These are phyloP conservation scores for Curvularia hawaiiensis DNA, from an alignment of 2,329 filamentous ascomycete genomes.

Conservation along the genomic window DNA sequence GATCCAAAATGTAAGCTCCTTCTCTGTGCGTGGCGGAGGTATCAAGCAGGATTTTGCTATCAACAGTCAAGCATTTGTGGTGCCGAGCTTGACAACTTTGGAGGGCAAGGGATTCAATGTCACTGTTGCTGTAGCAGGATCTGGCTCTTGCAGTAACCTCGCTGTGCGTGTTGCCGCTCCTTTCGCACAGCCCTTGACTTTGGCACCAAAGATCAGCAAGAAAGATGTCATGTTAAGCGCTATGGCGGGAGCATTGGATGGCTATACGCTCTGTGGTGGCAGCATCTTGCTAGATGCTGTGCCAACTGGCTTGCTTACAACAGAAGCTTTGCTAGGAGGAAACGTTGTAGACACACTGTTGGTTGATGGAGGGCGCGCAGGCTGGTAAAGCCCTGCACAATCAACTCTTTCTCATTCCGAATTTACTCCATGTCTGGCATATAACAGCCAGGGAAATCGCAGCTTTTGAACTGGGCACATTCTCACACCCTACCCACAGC, in stretches of 20 bases:
- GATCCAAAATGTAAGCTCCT: not conserved
- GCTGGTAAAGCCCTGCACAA: not conserved
- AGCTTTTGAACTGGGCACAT: not conserved
- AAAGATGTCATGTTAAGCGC: not conserved
- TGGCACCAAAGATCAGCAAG: not conserved
- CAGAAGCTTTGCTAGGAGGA: not conserved
- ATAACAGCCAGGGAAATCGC: not conserved
- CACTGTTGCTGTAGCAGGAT: not conserved
- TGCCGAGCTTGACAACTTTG: conserved; percentile 1
- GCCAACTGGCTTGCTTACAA: conserved; percentile 1
- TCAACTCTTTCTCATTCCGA: not conserved
- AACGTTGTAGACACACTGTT: not conserved
- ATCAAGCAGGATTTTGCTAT: not conserved
- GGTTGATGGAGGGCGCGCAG: not conserved
- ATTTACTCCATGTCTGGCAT: not conserved
- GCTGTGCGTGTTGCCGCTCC: not conserved
- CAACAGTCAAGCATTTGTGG: not conserved
- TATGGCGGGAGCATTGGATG: not conserved
- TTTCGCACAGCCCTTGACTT: not conserved
- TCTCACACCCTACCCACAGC: not conserved
- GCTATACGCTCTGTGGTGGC: not conserved
- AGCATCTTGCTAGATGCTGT: not conserved
- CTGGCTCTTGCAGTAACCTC: not conserved
- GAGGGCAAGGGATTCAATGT: not conserved
- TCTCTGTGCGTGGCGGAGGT: not conserved